Evolutionary conservation across 2,329 filamentous ascomycete species (phyloP), one percentile per base, ranked within the genome.

Genomic region (Alternaria novae-zelandiae): DNA sequence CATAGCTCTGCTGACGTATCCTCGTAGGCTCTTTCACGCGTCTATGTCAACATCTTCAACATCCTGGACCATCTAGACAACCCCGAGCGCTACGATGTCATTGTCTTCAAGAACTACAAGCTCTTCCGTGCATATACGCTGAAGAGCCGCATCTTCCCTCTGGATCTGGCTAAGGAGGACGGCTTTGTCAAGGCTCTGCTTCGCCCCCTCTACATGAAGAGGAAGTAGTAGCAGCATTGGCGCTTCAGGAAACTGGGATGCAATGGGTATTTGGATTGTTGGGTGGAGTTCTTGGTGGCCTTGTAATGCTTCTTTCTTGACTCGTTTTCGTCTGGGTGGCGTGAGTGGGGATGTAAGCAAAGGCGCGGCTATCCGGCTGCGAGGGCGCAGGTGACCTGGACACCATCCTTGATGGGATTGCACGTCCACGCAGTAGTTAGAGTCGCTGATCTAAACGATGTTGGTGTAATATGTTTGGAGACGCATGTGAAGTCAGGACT

Each of bases 31-130:
- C 41, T 70, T 4, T 57, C 63, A 7, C 26, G 23, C 17, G 45
- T 66, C 26, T 44, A 63, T 17, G 56, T 69, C 66, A 71, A 71
- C 44, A 57, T 73, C 21, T 45, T 63, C 50, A 59, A 68, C 36
- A 55, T 70, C 44, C 51, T 71, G 8, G 61, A 70, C 11, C 63
- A 68, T 47, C 54, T 63, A 8, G 67, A 67, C 45, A 43, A 54
- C 7, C 59, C 61, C 4, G 23, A 54, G 36, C 32, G 20, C 20
- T 26, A 46, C 21, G 20, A 20, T 2, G 13, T 60, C 26, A 36
- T 51, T 45, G 13, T 28, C 17, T 66, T 65, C 46, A 15, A 28
- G 12, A 61, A 55, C 20, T 47, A 55, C 47, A 53, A 26, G 11
- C 25, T 53, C 17, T 61, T 68, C 26, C 55, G 55, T 11, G 46